Evolutionary conservation across 495 filamentous ascomycete genomes (phyloP).

Genomic region (Friedmanniomyces endolithicus): DNA sequence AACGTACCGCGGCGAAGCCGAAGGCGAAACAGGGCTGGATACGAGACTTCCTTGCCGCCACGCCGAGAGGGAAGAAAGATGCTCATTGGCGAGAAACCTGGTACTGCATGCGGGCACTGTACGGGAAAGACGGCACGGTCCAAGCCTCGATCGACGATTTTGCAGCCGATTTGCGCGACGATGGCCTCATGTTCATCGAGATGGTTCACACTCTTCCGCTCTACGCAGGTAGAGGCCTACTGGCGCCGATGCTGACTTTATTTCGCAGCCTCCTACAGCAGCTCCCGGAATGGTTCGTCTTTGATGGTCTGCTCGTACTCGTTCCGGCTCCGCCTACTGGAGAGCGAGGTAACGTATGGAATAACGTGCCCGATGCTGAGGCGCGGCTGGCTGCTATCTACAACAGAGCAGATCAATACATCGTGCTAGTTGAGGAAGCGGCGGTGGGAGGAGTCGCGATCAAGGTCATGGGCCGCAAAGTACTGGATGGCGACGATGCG

Average conservation of each 20-base stretch:
- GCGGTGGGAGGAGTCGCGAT: no score
- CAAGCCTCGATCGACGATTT: neutral
- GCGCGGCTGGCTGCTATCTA: neutral
- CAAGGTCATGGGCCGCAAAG: no score
- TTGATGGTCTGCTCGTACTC: neutral
- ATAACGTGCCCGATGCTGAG: neutral
- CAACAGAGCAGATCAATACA: neutral
- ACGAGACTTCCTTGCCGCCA: neutral
- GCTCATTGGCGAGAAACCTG: neutral
- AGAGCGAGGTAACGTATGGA: neutral
- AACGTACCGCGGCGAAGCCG: neutral
- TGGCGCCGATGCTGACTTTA: neutral
- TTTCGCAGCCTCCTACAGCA: neutral
- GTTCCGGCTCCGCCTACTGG: neutral
- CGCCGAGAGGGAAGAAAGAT: neutral
- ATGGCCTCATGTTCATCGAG: slow-evolving; percentile 8
- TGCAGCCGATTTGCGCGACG: neutral
- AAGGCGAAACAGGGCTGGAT: neutral
- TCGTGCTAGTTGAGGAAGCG: no score
- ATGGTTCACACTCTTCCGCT: neutral
- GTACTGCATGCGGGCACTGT: neutral
- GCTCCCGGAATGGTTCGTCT: slow-evolving; percentile 8
- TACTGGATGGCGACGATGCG: no score
- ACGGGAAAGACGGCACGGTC: neutral
- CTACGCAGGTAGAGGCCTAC: neutral